These are phyloP conservation scores for Aspergillus ruber DNA, from an alignment of 2,329 filamentous ascomycete species.

Conservation along the genomic window DNA sequence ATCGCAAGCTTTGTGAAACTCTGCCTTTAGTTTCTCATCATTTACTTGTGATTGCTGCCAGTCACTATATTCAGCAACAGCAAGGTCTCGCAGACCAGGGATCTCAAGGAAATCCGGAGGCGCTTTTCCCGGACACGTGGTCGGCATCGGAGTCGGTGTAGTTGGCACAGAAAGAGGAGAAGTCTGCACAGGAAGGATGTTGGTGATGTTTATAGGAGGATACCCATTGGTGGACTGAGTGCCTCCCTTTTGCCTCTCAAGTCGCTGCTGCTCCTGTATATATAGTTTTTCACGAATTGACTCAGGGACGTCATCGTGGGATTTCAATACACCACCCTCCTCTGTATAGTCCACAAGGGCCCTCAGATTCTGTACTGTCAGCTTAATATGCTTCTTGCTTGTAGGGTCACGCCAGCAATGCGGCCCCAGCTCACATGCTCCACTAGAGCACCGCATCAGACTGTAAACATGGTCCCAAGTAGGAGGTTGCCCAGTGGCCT, in stretches of 20 bases:
- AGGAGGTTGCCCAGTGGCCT: conserved; percentile 14
- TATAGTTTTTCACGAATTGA: conserved; percentile 7
- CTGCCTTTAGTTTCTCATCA: conserved; percentile 13
- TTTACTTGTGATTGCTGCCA: conserved; percentile 21
- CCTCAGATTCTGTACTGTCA: conserved; percentile 23
- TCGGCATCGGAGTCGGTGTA: neutral
- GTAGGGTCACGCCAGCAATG: conserved; percentile 30
- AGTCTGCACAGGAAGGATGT: conserved; percentile 13
- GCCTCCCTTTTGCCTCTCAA: conserved; percentile 13
- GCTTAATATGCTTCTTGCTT: conserved; percentile 28
- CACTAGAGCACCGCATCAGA: conserved; percentile 20
- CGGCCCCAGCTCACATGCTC: conserved; percentile 19
- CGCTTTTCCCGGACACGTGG: no score
- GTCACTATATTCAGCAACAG: conserved; percentile 17
- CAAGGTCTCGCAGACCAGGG: conserved; percentile 15
- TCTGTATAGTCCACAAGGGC: conserved; percentile 21
- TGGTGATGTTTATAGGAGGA: conserved; percentile 24
- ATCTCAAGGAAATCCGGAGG: conserved; percentile 10
- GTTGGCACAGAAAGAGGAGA: conserved; percentile 3
- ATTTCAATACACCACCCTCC: conserved; percentile 5
- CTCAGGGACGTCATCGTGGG: conserved; percentile 9
- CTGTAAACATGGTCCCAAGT: conserved; percentile 21
- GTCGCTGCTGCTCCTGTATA: conserved; percentile 14
- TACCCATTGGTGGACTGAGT: conserved; percentile 7
- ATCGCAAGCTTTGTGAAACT: conserved; percentile 19